Base-by-base conservation (phyloP, 2,329 filamentous ascomycete genomes). In the Gnomoniopsis smithogilvyi region DNA sequence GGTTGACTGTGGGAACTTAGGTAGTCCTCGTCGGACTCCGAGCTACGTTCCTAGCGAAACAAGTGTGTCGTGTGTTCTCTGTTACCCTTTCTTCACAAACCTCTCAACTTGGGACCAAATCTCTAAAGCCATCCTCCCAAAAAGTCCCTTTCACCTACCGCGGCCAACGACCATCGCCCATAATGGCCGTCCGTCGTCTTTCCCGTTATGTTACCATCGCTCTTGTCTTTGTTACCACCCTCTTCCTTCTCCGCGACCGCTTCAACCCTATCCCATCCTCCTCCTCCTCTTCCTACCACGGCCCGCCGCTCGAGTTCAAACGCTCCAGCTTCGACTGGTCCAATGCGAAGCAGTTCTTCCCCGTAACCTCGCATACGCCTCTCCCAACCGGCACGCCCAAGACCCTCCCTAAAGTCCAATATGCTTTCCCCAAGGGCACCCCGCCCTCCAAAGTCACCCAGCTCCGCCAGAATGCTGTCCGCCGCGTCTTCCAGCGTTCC, bases 381-480 rank as follows among this genome's bases (percentile, higher is more conserved):
- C 79, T 98, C 24, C 94, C 94, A 1, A 87, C 85, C 1, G 90
- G 86, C 47, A 80, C 80, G 24, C 81, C 91, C 2, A 87, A 85
- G 67, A 66, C 79, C 2, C 88, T 97, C 19, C 91, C 92, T 2
- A 84, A 80, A 66, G 87, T 98, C 53, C 94, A 98, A 72, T 81
- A 85, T 69, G 73, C 76, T 2, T 96, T 96, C 69, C 78, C 74
- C 21, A 26, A 51, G 10, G 41, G 36, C 30, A 45, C 24, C 19
- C 34, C 14, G 33, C 41, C 10, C 47, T n/a, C 3, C 41, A 54
- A 53, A 30, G 24, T 51, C 48, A 34, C 38, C 36, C 50, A 54
- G 51, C 34, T 34, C 12, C 54, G 56, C 41, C 52, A 51, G 4
- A 51, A 54, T 3, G 59, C 54, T 34, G 69, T 61, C 30, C 52